Conservation (phyloP, 129 eudicot species). For the Pittosporum tobira region DNA sequence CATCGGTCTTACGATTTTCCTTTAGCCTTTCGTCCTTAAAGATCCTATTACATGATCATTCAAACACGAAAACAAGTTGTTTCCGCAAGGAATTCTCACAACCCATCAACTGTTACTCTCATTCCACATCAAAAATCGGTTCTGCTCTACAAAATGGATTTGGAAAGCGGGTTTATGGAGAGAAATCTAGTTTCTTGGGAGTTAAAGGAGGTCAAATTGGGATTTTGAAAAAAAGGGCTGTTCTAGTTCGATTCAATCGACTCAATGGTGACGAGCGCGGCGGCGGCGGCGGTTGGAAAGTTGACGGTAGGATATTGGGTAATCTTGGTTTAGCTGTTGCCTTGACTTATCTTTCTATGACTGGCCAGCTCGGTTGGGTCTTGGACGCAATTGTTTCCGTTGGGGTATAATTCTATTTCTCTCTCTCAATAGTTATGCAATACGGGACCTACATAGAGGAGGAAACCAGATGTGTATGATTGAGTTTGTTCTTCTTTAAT, state of each 20-base stretch:
- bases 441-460: background rate
- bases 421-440: background rate
- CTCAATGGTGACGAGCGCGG: constrained; percentile 45
- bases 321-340: constrained; percentile 71
- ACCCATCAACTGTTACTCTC: constrained; percentile 21
- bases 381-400: constrained; percentile 77
- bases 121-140: constrained; percentile 23
- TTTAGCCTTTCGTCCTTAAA: constrained; percentile 32
- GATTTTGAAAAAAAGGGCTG: constrained; percentile 34
- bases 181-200: constrained; percentile 17
- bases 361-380: constrained; percentile 92
- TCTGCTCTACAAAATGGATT: constrained; percentile 22
- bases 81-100: constrained; percentile 20
- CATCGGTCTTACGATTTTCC: constrained; percentile 35
- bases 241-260: constrained; percentile 34
- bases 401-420: constrained; percentile 46
- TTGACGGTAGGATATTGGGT: constrained; percentile 51
- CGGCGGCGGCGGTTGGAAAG: constrained; percentile 59
- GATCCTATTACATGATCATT: constrained; percentile 15
- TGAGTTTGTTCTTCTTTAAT: background rate
- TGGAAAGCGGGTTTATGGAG: constrained; percentile 15
- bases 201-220: constrained; percentile 23
- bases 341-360: constrained; percentile 69
- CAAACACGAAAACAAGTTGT: constrained; percentile 9
- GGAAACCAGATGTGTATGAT: background rate